Evolutionary conservation across 768 basidiomycete species (phyloP).

Genomic region (Trametes gibbosa): DNA sequence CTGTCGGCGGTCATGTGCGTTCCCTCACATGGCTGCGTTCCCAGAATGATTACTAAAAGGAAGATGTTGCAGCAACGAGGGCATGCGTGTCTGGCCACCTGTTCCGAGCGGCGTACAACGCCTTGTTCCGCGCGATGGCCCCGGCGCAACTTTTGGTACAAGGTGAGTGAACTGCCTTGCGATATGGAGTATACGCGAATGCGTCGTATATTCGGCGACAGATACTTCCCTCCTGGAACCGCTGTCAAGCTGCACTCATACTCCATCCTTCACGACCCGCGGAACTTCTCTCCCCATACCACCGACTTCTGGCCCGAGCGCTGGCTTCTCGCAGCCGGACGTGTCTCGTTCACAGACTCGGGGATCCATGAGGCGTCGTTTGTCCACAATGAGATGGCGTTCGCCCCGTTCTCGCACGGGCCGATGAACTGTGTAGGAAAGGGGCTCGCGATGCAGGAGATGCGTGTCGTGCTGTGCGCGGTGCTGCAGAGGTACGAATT

Average conservation of each 20-base stretch:
- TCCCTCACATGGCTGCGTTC: background rate
- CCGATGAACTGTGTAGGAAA: slow-evolving; percentile 51
- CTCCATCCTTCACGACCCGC: slow-evolving; percentile 42
- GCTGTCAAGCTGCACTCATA: slow-evolving; percentile 38
- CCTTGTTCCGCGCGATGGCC: slow-evolving; percentile 29
- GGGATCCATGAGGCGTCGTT: background rate
- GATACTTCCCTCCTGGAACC: slow-evolving; percentile 22
- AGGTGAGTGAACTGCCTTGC: slow-evolving; percentile 22
- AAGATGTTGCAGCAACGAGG: slow-evolving; percentile 38
- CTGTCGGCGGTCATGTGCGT: slow-evolving; percentile 19
- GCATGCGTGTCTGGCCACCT: slow-evolving; percentile 44
- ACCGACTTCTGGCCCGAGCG: slow-evolving; percentile 43
- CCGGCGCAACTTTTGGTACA: slow-evolving; percentile 33
- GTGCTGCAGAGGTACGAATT: slow-evolving; percentile 36
- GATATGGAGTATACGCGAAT: background rate
- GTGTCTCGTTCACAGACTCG: background rate
- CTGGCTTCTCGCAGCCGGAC: slow-evolving; percentile 33
- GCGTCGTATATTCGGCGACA: background rate
- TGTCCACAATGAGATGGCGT: slow-evolving; percentile 31
- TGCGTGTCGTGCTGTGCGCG: slow-evolving; percentile 30
- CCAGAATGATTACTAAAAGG: too few relatives aligned
- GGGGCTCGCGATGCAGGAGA: slow-evolving; percentile 38
- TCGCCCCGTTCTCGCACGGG: slow-evolving; percentile 45
- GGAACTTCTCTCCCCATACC: slow-evolving; percentile 43
- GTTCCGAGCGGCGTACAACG: slow-evolving; percentile 40